Evolutionary conservation across 192 early-diverging fungal species (phyloP), one percentile per base, ranked within the genome.

Genomic region (Rhizophagus sp.): DNA sequence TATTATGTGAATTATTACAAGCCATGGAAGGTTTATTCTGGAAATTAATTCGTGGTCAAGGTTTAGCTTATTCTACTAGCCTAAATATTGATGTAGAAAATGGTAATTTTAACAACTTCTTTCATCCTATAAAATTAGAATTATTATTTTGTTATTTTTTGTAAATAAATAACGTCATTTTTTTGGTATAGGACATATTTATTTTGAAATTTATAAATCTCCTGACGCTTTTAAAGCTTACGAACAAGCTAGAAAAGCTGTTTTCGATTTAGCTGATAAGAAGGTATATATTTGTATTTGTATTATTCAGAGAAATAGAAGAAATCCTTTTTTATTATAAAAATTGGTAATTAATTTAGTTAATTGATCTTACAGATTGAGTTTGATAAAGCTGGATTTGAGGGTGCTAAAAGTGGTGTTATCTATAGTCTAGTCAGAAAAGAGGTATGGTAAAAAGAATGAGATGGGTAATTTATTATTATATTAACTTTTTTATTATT

Each of bases 11-110:
- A 66, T 75, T 87, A 27, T 79, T 91, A 57, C 83, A 89, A 61
- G 87, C 87, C 1, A 86, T 88, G 76, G 90, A 91, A 80, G 90
- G 90, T 33, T 81, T 87, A 10, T 90, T 91, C 71, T 91, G 89
- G 89, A 89, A 88, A 79, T 75, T 87, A n/a, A 87, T 91, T 66
- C 90, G 90, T 73, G 90, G 90, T 25, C 84, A 86, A 34, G 90
- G 90, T 15, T 81, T 88, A 19, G 90, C 89, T 15, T 91, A 91
- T 80, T 81, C 85, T 19, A 84, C 82, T 78, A 84, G 69, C 36
- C 75, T 91, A 33, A 78, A 75, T n/a, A 82, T 85, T 30, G 80
- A 85, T 80, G 74, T 87, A 3, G 88, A 89, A 64, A 47, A 85
- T 50, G 89, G 82, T 74, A 76, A 44, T 47, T 34, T 76, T 81